Base-by-base conservation (phyloP, 208 protist genomes). In the Trypanosoma platydactyli region DNA sequence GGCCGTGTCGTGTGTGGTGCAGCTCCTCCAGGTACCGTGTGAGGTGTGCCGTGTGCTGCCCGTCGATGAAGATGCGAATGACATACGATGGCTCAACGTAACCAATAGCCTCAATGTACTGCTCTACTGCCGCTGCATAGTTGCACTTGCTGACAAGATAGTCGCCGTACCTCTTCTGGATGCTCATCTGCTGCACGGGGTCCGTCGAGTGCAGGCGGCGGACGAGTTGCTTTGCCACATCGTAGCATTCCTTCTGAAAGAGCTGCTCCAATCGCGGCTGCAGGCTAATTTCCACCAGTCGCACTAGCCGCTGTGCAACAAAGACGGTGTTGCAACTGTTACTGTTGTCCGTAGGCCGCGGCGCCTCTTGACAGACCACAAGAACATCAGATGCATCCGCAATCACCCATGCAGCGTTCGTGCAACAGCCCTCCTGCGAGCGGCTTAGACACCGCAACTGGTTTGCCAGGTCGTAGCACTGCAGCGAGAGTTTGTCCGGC, bases 11-110 rank as follows among this genome's bases (percentile, higher is more conserved):
- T 53, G 77, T 61, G 64, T 77, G 54, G 79, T 95, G 89, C 46
- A 96, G 73, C 48, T 83, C 89, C 77, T 98, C 91, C 2, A 99
- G 73, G 58, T 98, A 99, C 7, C 64, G 72, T 1, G 97, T 98
- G 1, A 99, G 84, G 51, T 98, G 96, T 48, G 86, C 61, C 56
- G 98, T 97, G 45, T 94, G 79, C 55, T 98, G 94, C 1, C 84
- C 85, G 38, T 97, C 91, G n/a, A 99, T 76, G 72, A 97, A 99
- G 51, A 96, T 96, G 38, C 91, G 80, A 52, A 99, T 98, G 9
- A 99, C 97, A 76, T 99, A 99, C 3, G 92, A 98, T 13, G 98
- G 97, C 78, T 99, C 97, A 11, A 99, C 73, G 18, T 73, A 62
- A 22, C 97, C 96, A 63, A 99, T 98, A 9, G 95, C 97, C 18